Evolutionary conservation across 441 rosid species (phyloP).

Genomic region (Populus hybrid): DNA sequence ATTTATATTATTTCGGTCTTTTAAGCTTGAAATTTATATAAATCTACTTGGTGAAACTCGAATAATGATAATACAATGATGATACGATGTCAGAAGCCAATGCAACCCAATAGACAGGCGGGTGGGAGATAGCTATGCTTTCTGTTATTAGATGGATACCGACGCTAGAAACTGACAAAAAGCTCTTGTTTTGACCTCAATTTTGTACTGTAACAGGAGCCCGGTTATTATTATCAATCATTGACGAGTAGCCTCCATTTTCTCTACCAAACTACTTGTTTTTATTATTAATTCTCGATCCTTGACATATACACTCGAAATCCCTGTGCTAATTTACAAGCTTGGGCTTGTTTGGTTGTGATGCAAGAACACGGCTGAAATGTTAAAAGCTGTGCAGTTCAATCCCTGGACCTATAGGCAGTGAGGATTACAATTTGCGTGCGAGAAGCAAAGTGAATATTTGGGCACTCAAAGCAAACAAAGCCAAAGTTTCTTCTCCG

Average conservation of each 20-base stretch:
- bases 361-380: neutral
- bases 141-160: conserved; percentile 4
- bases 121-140: conserved; percentile 18
- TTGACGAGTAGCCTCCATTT: conserved; percentile 16
- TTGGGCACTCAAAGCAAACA: conserved; percentile 4
- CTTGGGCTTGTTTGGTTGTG: conserved; percentile 5
- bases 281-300: conserved; percentile 16
- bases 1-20: no score
- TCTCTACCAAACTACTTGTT: conserved; percentile 21
- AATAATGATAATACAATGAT: no score
- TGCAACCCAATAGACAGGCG: neutral
- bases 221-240: conserved; percentile 4
- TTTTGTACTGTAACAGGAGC: conserved; percentile 8
- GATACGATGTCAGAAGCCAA: no score
- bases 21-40: no score
- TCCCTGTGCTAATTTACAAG: neutral
- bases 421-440: conserved; percentile 9
- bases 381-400: neutral
- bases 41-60: no score
- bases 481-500: conserved; percentile 16
- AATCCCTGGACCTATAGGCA: neutral
- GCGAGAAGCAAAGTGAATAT: conserved; percentile 16
- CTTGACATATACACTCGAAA: neutral
- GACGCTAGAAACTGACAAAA: no score
- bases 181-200: conserved; percentile 22